These are phyloP conservation scores for Hylodesmum podocarpum DNA, from an alignment of 306 rosid species.

Conservation along the genomic window DNA sequence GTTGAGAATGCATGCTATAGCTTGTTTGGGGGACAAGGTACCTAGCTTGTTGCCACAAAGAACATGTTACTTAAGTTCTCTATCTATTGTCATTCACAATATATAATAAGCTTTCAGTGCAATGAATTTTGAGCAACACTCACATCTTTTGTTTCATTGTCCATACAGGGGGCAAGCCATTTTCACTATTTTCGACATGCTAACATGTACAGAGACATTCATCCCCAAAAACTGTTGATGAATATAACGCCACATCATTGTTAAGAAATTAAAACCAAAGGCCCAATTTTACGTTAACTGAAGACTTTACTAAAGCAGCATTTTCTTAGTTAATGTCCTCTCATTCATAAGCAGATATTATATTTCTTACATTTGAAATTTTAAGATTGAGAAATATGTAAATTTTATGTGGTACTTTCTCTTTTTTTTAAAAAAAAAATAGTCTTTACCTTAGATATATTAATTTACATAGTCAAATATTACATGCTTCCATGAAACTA, in stretches of 20 bases:
- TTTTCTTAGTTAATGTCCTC: not conserved
- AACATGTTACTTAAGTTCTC: not conserved
- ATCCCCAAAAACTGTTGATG: constrained; percentile 2
- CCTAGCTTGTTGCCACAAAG: not conserved
- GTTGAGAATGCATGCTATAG: not conserved
- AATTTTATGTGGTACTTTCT: not conserved
- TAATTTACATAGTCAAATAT: not conserved
- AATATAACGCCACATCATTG: not conserved
- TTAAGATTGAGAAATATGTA: not conserved
- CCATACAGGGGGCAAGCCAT: not conserved
- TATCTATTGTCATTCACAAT: not conserved
- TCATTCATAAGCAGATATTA: not conserved
- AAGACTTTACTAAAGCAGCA: not conserved
- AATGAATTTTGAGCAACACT: constrained; percentile 7
- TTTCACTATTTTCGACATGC: not conserved
- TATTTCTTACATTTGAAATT: not conserved
- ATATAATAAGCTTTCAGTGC: not conserved
- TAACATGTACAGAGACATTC: not conserved
- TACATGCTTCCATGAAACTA: constrained; percentile 42
- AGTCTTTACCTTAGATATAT: too few species aligned
- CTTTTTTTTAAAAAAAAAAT: too few species aligned
- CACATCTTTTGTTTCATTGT: not conserved
- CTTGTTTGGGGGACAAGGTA: not conserved
- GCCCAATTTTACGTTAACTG: not conserved
- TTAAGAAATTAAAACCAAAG: not conserved